Base-by-base conservation (phyloP, 2,329 filamentous ascomycete species). In the Fusarium sp. region DNA sequence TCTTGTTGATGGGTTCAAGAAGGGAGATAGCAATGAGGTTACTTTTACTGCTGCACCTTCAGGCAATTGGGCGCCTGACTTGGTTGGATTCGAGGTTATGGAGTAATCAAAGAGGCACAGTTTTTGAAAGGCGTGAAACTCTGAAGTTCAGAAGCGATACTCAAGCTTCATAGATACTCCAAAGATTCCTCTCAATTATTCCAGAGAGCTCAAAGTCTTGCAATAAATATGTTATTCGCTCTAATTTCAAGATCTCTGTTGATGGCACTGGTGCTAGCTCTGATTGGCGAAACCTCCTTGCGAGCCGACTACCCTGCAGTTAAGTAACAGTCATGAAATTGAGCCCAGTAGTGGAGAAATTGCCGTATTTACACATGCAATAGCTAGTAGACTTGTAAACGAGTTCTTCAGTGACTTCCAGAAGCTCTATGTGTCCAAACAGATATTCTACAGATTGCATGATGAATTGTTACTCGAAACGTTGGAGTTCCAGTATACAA, bases 1-100 rank as follows among this genome's bases (percentile, higher is more conserved):
- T 12, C 79, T 85, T 65, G 76, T 85, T 1, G 81, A 82, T 33
- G 85, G 84, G 0, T 88, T 86, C 72, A 80, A 78, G 15, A 78
- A 77, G 13, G 84, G 84, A 0, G 67, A 69, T 1, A 76, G 78
- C 15, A 84, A 84, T 46, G 74, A 73, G 30, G 76, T 85, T 7
- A 75, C 78, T 11, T 82, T 85, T 60, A 75, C 70, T 7, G 75
- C 72, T 6, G 70, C 76, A 1, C 67, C 73, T 5, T 74, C 73
- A 1, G 72, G 73, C 4, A 53, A 69, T 0, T 80, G 77, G 70
- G 83, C 81, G 2, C 82, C 83, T 6, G 83, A 85, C 60, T 59
- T 85, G 45, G 83, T 85, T 18, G 84, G 83, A 0, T 80, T 85
- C 45, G 80, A 83, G 38, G n/a, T 72, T 3, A 9, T 46, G 15